Evolutionary conservation across 2,329 filamentous ascomycete species (phyloP), one percentile per base, ranked within the genome.

Genomic region (Ilyonectria robusta): DNA sequence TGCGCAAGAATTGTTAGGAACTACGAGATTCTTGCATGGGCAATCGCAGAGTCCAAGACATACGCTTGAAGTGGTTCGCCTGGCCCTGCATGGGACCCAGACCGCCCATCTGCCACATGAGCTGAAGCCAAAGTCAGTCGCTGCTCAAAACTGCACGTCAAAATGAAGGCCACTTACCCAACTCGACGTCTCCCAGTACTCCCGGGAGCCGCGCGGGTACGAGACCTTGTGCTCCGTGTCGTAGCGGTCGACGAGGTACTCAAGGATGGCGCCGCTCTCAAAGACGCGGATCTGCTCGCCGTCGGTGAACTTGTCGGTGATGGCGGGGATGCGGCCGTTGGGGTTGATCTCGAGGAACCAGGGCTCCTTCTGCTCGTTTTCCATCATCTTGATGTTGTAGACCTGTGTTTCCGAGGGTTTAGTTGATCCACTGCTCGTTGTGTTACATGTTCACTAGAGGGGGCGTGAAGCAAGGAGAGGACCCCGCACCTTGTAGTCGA

Each of bases 261-360:
- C 90, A 83, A 97, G 84, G 78, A 97, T 96, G 70, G 91, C 89
- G 64, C 93, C 94, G 70, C 90, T 93, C 82, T 97, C 94, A 77
- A 97, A 97, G 19, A 97, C 79, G 64, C 88, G 86, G 78, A 97
- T 94, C 37, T 85, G 84, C 78, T 92, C 84, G 72, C 93, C 93
- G 78, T 96, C 91, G 6, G 85, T 84, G 78, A 93, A 92, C 7
- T 86, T 93, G 81, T 97, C 94, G 8, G 93, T 96, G 57, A 97
- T 76, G 64, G 94, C 94, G 4, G 94, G 95, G 75, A 97, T 97
- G 72, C 94, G 92, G 70, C 94, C 94, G 79, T 97, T 97, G 70
- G 94, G 94, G 82, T 97, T 97, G 83, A 97, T 97, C 59, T 91
- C 90, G 31, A 97, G 87, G 82, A 95, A 98, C 94, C 93, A 97